Base-by-base conservation (phyloP, 257 asterid species). In the Nicotiana obtusifolia region DNA sequence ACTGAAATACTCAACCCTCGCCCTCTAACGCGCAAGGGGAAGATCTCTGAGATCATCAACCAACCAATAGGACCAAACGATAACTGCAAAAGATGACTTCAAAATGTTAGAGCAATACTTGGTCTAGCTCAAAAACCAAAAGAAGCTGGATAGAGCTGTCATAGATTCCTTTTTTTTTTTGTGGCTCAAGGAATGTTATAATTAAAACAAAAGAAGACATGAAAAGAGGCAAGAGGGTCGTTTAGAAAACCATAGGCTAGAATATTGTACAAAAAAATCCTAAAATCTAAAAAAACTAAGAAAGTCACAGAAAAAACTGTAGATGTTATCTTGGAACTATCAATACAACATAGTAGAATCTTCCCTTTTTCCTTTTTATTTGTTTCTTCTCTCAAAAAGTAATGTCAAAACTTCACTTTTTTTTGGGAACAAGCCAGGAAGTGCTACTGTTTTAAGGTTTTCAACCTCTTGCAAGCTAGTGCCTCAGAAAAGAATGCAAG, bases 61-160 rank as follows among this genome's bases (percentile, higher is more conserved):
- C 99, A 96, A 82, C 99, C 99, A 82, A 96, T 93, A 17, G 99
- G 99, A 81, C 99, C 99, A 82, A 93, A 96, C 19, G 99, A 96
- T 80, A 96, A 80, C 98, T 96, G 94, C 89, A 86, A 77, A 64
- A 83, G 57, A 75, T 47, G 64, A 81, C 54, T 26, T 65, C 82
- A 79, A n/a, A 37, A 78, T 17, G 35, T 61, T 13, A 59, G 80
- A 75, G 41, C 24, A 73, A 7, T 47, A 15, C 61, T 47, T 73
- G 44, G 16, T 49, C 80, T 47, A 75, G 62, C 78, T 47, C 22
- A 26, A 49, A 75, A 49, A 75, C 1, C 24, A 24, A 49, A 73
- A 75, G 44, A 75, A 75, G 62, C 17, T 47, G 62, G 44, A 49
- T 75, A 24, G 37, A 47, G 78, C 5, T 69, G 56, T 22, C 26